Base-by-base conservation (phyloP, 192 early-diverging fungal genomes). In the Coemansia aciculifera region DNA sequence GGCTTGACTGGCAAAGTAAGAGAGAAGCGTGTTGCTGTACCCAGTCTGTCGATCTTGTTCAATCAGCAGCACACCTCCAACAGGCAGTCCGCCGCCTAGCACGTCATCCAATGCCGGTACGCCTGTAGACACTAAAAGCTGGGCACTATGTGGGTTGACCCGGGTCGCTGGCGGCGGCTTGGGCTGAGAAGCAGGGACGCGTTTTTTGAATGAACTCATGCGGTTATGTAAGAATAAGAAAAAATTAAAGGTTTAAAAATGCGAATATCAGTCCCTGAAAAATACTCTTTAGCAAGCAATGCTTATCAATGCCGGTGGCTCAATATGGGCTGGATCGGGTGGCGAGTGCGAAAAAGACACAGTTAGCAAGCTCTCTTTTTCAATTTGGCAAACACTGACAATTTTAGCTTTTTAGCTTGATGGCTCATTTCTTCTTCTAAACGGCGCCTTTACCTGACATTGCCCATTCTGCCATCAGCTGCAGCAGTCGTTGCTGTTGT, bases 1-100 rank as follows among this genome's bases (percentile, higher is more conserved):
- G 3, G 92, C 95, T 75, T 98, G 94, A 32, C 92, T 89, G 17
- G 95, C 65, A 86, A 90, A 97, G 68, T 95, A 97, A 44, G 89
- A 90, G 4, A 91, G 57, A 1, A 97, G 68, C 3, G 95, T 76
- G 59, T 86, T 84, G 21, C 93, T 89, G 71, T 98, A 98, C 7
- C 85, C 89, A 0, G 96, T 94, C 51, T 86, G 84, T 5, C 86
- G 85, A 70, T 99, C 95, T 63, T 91, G 87, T 57, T 91, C 85
- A 34, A 97, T 84, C 49, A 98, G 69, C 5, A 91, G 69, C 5
- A 95, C 68, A 1, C 89, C 87, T 54, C 94, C 94, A 0, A 96
- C 83, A 0, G 94, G 94, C 3, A 95, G 75, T 6, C 95, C 95
- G 34, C 94, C 96, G 40, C 94, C 95, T 7, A 89, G 77, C 68